These are phyloP conservation scores for Iris pallida DNA, from an alignment of 116 monocot species.

Conservation along the genomic window DNA sequence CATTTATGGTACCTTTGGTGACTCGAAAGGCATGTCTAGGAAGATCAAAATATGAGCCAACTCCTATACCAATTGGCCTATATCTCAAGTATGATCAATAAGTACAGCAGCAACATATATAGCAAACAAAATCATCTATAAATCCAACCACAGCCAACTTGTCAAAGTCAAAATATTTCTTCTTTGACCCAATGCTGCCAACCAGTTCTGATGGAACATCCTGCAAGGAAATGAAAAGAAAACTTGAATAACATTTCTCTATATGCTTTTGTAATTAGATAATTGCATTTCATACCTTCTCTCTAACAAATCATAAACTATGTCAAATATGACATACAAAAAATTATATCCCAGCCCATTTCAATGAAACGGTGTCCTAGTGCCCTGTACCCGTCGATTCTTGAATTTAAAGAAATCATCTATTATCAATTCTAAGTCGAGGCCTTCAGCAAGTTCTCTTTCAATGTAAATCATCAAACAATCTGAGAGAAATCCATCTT, in stretches of 20 bases:
- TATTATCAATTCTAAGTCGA: too few species aligned
- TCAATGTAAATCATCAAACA: too few species aligned
- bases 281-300: slow-evolving; percentile 44
- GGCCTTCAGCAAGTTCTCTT: too few species aligned
- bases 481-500: too few species aligned
- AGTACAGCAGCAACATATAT: slow-evolving; percentile 85
- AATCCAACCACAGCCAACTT: slow-evolving; percentile 76
- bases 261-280: too few species aligned
- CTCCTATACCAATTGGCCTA: slow-evolving; percentile 91
- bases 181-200: slow-evolving; percentile 78
- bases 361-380: too few species aligned
- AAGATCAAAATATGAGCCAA: slow-evolving; percentile 95
- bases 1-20: slow-evolving; percentile 49
- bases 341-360: too few species aligned
- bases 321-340: too few species aligned
- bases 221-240: slow-evolving; percentile 28
- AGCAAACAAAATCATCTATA: slow-evolving; percentile 83
- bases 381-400: too few species aligned
- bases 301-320: slow-evolving; percentile 54
- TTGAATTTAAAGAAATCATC: too few species aligned
- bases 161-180: slow-evolving; percentile 90
- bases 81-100: slow-evolving; percentile 72
- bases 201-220: slow-evolving; percentile 79
- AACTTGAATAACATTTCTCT: background rate
- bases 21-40: slow-evolving; percentile 96